Percentiles rank a stretch among this genome's conserved stretches.
These are phyloP conservation scores for Sclerotinia minor DNA, from an alignment of 2,329 filamentous ascomycete species.

Conservation along the genomic window DNA sequence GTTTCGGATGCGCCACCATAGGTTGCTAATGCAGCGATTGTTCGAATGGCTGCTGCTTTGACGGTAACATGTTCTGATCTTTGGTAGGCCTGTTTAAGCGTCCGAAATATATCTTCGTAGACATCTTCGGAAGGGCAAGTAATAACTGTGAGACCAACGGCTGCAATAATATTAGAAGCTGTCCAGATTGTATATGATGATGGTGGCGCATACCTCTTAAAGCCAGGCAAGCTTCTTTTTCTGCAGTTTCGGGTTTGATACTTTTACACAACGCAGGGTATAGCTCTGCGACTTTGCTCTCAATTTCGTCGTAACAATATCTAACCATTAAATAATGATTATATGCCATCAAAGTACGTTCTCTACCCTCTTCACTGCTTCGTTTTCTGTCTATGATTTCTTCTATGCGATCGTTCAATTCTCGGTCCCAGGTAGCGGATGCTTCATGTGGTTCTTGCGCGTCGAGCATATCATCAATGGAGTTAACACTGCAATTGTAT, in stretches of 20 bases:
- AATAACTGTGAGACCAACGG: slow-evolving; percentile 62
- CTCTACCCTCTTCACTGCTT: slow-evolving; percentile 63
- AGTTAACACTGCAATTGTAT: slow-evolving; percentile 20
- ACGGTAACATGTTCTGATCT: slow-evolving; percentile 57
- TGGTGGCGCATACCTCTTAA: slow-evolving; percentile 50
- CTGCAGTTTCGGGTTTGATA: slow-evolving; percentile 61
- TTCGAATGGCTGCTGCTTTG: slow-evolving; percentile 67
- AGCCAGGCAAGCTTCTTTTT: slow-evolving; percentile 62
- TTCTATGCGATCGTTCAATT: slow-evolving; percentile 59
- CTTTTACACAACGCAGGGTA: slow-evolving; percentile 62
- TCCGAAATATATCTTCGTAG: slow-evolving; percentile 57
- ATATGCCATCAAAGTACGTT: slow-evolving; percentile 58
- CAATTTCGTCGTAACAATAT: slow-evolving; percentile 61
- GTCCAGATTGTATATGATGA: background rate
- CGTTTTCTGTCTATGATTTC: slow-evolving; percentile 69
- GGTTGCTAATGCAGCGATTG: slow-evolving; percentile 60
- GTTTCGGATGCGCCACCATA: slow-evolving; percentile 66
- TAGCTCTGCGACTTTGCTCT: slow-evolving; percentile 55
- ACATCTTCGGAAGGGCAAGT: slow-evolving; percentile 61
- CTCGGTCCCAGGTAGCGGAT: slow-evolving; percentile 50
- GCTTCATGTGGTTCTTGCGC: slow-evolving; percentile 51
- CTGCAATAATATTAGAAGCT: slow-evolving; percentile 41
- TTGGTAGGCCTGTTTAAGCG: slow-evolving; percentile 59
- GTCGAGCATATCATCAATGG: slow-evolving; percentile 42
- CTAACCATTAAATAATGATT: slow-evolving; percentile 60